Base-by-base conservation (phyloP, 2,329 filamentous ascomycete species). In the Chrysoporthe deuterocubensis region DNA sequence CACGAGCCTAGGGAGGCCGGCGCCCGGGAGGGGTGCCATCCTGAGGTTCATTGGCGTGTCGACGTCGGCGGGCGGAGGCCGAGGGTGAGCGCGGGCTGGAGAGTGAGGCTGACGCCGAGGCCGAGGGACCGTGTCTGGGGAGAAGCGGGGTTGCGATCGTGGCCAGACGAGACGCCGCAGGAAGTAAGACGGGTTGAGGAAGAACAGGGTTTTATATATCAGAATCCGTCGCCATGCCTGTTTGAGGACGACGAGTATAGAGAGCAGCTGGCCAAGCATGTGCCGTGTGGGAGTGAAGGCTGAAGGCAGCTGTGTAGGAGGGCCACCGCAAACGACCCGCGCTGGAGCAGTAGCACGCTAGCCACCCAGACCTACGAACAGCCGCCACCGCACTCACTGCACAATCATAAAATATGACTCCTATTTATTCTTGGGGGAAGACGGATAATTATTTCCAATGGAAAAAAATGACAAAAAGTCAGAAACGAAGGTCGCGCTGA, bases 1-100 rank as follows among this genome's bases (percentile, higher is more conserved):
- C 59, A 80, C 76, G 58, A 80, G 72, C 37, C 76, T 73, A 7
- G 76, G 76, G 40, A 75, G 70, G 54, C 71, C 64, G 5, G 69
- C 71, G 44, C 62, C 13, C 52, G 69, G 70, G 8, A 78, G 60
- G n/a, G 75, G 76, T 11, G 75, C 71, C 73, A 79, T 76, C 50
- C 67, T 71, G 26, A 40, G 14, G 2, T 48, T n/a, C n/a, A 44
- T 21, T 26, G 43, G 9, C 32, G 37, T 16, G 42, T 14, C 21
- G 42, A 7, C 14, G 26, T 18, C 14, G 52, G 32, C 16, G 42
- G 8, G 58, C n/a, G 56, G 65, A 59, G 58, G 37, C 4, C 37
- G 59, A 34, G 32, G 65, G 43, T 32, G 60, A 50, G 32, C 48
- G 56, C 44, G 62, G 56, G 50, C 50, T n/a, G 7, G 37, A 44